Percentiles rank a stretch among this genome's conserved stretches.
These are phyloP conservation scores for Xylaria sp. DNA, from an alignment of 2,329 filamentous ascomycete genomes.

Conservation along the genomic window DNA sequence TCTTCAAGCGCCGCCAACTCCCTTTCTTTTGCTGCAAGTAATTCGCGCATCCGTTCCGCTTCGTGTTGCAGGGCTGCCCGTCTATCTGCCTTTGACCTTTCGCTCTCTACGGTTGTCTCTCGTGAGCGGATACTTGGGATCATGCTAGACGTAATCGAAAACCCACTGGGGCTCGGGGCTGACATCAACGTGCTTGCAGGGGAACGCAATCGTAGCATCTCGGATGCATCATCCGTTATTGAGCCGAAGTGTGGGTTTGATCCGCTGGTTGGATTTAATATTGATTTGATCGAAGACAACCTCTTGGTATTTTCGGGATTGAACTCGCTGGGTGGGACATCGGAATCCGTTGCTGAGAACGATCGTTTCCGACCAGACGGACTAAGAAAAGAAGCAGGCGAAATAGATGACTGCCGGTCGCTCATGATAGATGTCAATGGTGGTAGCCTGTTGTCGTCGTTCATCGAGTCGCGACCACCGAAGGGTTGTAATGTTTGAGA, in stretches of 20 bases:
- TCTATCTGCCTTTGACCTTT: conserved; percentile 67
- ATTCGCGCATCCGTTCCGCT: conserved; percentile 78
- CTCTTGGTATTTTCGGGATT: conserved; percentile 66
- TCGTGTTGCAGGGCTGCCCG: conserved; percentile 75
- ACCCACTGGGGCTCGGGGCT: conserved; percentile 55
- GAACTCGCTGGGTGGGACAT: conserved; percentile 53
- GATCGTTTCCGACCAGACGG: conserved; percentile 74
- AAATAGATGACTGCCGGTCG: conserved; percentile 67
- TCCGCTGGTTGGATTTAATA: conserved; percentile 68
- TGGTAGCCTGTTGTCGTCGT: conserved; percentile 67
- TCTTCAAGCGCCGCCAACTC: conserved; percentile 69
- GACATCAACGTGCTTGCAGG: conserved; percentile 55
- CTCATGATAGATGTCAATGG: conserved; percentile 62
- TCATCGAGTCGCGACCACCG: conserved; percentile 56
- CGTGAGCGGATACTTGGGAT: conserved; percentile 43
- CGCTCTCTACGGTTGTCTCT: conserved; percentile 56
- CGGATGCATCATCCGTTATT: conserved; percentile 52
- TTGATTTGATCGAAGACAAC: conserved; percentile 79
- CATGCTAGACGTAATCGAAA: conserved; percentile 49
- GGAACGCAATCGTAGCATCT: conserved; percentile 57
- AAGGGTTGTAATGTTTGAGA: conserved; percentile 53
- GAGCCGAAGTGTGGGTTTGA: conserved; percentile 39
- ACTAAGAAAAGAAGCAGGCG: conserved; percentile 69
- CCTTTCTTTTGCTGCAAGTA: conserved; percentile 77
- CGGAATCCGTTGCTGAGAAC: conserved; percentile 69